Evolutionary conservation across 2,329 filamentous ascomycete species (phyloP).

Genomic region (Nigrospora sphaerica): DNA sequence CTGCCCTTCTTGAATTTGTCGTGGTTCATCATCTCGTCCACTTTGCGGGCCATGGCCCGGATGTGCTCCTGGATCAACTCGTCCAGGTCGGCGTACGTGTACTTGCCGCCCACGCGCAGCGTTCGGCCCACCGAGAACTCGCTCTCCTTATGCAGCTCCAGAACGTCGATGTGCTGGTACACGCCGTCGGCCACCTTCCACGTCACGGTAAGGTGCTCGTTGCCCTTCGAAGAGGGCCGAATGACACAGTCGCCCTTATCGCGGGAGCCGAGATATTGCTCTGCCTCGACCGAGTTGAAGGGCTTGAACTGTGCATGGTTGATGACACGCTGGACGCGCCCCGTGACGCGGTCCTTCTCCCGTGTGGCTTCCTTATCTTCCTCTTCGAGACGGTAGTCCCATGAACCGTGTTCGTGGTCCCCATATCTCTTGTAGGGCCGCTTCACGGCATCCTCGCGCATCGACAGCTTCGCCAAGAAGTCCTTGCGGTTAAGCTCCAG

Average conservation of each 20-base stretch:
- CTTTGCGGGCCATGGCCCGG: conserved; percentile 95
- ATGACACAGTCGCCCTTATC: conserved; percentile 87
- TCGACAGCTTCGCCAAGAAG: conserved; percentile 74
- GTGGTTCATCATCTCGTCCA: conserved; percentile 89
- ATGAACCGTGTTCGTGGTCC: conserved; percentile 71
- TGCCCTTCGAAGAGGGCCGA: conserved; percentile 87
- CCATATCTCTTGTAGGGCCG: conserved; percentile 62
- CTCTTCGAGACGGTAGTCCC: conserved; percentile 78
- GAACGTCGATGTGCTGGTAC: conserved; percentile 96
- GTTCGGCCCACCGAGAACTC: conserved; percentile 89
- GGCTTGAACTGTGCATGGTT: conserved; percentile 95
- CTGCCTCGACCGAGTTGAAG: conserved; percentile 86
- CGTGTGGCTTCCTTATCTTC: conserved; percentile 76
- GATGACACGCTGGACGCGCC: conserved; percentile 86
- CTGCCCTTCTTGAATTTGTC: conserved; percentile 88
- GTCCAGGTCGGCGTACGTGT: conserved; percentile 91
- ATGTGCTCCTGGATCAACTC: conserved; percentile 96
- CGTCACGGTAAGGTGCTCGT: conserved; percentile 90
- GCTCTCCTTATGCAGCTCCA: conserved; percentile 94
- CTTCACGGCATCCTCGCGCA: conserved; percentile 74
- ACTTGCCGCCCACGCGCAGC: conserved; percentile 79
- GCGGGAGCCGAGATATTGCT: conserved; percentile 86
- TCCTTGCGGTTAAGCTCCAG: conserved; percentile 80
- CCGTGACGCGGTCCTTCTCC: conserved; percentile 79
- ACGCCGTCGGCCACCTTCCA: conserved; percentile 97